Base-by-base conservation (phyloP, 106 monocot genomes). In the Triglochin maritima region DNA sequence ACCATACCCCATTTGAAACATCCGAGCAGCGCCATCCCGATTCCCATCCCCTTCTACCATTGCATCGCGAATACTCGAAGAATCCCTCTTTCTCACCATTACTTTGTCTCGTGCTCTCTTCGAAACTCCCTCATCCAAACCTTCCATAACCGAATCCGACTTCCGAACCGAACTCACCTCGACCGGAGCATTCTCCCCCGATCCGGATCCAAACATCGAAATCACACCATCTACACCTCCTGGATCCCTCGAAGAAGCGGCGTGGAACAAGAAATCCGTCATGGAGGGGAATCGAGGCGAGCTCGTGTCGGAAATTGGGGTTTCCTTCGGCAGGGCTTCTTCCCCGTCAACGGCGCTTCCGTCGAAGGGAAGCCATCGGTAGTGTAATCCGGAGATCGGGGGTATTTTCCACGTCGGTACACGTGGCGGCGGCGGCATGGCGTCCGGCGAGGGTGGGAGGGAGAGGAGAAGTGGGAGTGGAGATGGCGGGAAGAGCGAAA, bases 1-100 rank as follows among this genome's bases (percentile, higher is more conserved):
- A 9, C 85, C 87, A 5, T 71, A 79, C 12, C 76, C 87, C 13
- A 77, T 92, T 9, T 53, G 62, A 64, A 85, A 87, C 69, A 77
- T 63, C 52, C 66, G 75, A 44, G 56, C 67, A 2, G 51, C 69
- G 14, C 44, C 50, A 53, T 48, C 60, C 44, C 41, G 7, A 10
- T 10, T 46, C 62, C 44, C 6, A 11, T 46, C 7, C 41, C 10
- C 62, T 46, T 46, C 4, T 15, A 5, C 44, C 63, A n/a, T n/a
- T n/a, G n/a, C n/a, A n/a, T n/a, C n/a, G n/a, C n/a, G n/a, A n/a
- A n/a, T n/a, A n/a, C n/a, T n/a, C n/a, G n/a, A n/a, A n/a, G n/a
- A n/a, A n/a, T n/a, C n/a, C n/a, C n/a, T n/a, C n/a, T n/a, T n/a
- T n/a, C n/a, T n/a, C n/a, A n/a, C n/a, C n/a, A 29, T 29, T 29